Evolutionary conservation across 2,329 filamentous ascomycete genomes (phyloP).

Genomic region (Hymenoscyphus fructigenus): DNA sequence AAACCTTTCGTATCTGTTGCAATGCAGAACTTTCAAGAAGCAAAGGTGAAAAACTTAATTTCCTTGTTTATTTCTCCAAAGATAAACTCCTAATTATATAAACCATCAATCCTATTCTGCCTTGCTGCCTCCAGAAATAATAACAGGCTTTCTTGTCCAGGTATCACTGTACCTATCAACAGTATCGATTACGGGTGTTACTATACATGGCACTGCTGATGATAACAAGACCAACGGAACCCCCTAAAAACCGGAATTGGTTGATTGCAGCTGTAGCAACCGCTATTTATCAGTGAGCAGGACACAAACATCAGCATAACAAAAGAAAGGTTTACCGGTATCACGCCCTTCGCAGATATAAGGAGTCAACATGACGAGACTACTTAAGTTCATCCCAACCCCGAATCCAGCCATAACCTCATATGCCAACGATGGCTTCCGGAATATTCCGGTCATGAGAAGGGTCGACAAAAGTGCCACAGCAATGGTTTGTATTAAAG

Average conservation of each 20-base stretch:
- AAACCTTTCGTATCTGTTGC: background rate
- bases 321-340: background rate
- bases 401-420: slow-evolving; percentile 2
- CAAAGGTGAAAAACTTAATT: too few species aligned
- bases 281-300: background rate
- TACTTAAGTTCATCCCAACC: background rate
- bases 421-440: background rate
- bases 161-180: too few species aligned
- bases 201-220: background rate
- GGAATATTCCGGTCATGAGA: background rate
- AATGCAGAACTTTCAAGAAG: too few species aligned
- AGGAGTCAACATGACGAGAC: slow-evolving; percentile 4
- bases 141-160: too few species aligned
- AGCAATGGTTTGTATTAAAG: background rate
- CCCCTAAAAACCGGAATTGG: slow-evolving; percentile 6
- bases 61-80: too few species aligned
- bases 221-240: slow-evolving; percentile 1
- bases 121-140: too few species aligned
- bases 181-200: background rate
- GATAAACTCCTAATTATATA: too few species aligned
- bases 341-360: background rate
- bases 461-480: background rate
- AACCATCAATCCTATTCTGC: too few species aligned
- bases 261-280: slow-evolving; percentile 3
- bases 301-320: background rate